A percentile compares a stretch with the other conserved stretches of the same genome.
Evolutionary conservation across 2,329 filamentous ascomycete genomes (phyloP).

Genomic region (Colletotrichum lini): DNA sequence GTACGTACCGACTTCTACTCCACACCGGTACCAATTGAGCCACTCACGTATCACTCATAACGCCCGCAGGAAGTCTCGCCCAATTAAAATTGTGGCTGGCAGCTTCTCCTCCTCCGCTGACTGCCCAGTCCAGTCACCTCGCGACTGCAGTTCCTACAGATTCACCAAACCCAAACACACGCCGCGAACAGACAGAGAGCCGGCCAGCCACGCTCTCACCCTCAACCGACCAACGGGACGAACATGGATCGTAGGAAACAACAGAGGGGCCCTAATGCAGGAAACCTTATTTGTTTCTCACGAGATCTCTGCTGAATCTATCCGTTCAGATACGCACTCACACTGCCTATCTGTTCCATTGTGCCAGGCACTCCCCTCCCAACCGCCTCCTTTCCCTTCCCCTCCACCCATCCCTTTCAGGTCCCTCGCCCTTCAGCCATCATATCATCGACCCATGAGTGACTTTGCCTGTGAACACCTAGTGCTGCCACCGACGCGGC

Average conservation of each 20-base stretch:
- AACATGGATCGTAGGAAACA: constrained; percentile 41
- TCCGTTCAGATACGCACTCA: constrained; percentile 29
- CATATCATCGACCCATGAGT: not conserved
- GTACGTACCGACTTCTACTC: constrained; percentile 2
- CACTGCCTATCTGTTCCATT: not conserved
- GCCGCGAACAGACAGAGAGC: constrained; percentile 38
- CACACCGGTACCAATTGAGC: not conserved
- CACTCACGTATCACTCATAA: constrained; percentile 2
- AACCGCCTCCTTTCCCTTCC: not conserved
- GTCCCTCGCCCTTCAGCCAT: constrained; percentile 13
- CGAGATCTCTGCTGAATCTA: constrained; percentile 34
- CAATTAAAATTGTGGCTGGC: not conserved
- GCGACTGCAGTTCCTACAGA: not conserved
- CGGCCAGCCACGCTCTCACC: constrained; percentile 12
- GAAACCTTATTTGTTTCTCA: constrained; percentile 43
- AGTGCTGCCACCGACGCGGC: not conserved
- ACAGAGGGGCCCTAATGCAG: constrained; percentile 38
- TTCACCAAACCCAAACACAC: constrained; percentile 15
- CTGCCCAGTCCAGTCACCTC: not conserved
- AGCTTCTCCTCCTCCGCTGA: constrained; percentile 7
- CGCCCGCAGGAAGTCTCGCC: not conserved
- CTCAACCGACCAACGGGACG: constrained; percentile 30
- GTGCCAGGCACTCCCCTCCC: constrained; percentile 14
- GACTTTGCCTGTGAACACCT: not conserved
- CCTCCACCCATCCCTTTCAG: constrained; percentile 19